Evolutionary conservation across 768 basidiomycete species (phyloP).

Genomic region (Collybia nuda): DNA sequence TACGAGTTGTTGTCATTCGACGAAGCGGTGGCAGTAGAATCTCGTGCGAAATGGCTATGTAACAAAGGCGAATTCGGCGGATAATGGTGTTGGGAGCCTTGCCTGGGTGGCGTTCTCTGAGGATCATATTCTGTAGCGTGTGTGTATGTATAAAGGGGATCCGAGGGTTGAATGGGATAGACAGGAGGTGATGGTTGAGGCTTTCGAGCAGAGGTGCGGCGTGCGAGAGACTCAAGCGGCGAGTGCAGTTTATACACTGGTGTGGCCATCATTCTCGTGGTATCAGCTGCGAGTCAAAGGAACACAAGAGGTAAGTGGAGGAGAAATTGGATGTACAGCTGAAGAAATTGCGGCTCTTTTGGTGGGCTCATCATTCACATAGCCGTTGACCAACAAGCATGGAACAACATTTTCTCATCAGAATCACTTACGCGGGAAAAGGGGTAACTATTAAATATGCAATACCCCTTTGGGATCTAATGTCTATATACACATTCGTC

Average conservation of each 20-base stretch:
- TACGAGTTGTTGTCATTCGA: conserved; percentile 36
- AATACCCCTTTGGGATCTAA: conserved; percentile 1
- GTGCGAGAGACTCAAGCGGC: conserved; percentile 58
- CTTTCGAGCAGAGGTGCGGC: conserved; percentile 49
- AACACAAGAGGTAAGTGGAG: not conserved
- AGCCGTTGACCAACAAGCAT: not conserved
- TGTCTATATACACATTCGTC: too few species aligned
- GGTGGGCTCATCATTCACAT: not conserved
- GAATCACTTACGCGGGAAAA: not conserved
- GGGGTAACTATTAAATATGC: conserved; percentile 3
- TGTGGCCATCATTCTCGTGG: conserved; percentile 7
- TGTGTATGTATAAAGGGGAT: conserved; percentile 3
- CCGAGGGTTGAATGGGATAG: conserved; percentile 7
- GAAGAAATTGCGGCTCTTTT: too few species aligned
- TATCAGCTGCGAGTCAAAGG: not conserved
- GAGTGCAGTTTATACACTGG: conserved; percentile 35
- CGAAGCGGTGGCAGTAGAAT: conserved; percentile 40
- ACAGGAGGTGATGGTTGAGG: conserved; percentile 11
- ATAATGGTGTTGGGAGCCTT: conserved; percentile 6
- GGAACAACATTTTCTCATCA: not conserved
- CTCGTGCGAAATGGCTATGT: conserved; percentile 45
- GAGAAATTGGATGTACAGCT: not conserved
- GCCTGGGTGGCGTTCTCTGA: conserved; percentile 3
- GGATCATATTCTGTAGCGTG: conserved; percentile 1
- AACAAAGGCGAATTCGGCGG: conserved; percentile 41